phyloP scores from a whole-genome alignment of 768 basidiomycete genomes.

The Mycena epipterygia region DNA sequence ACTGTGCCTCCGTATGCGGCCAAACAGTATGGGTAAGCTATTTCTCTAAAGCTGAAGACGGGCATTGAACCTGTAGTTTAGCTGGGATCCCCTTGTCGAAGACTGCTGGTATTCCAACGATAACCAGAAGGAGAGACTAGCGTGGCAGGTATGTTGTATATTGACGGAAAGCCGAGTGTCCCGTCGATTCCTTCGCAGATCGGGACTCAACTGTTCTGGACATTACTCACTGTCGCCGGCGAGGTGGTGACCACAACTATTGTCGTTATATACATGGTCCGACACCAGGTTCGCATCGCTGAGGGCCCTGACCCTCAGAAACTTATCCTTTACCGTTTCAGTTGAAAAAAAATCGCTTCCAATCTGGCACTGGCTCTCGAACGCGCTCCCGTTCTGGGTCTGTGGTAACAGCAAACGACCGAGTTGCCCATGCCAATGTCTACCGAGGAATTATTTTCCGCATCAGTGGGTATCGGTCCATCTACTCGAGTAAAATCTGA shows the following conservation, averaged over 20 bases:
- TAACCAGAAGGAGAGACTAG: constrained; percentile 31
- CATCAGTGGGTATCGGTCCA: constrained; percentile 29
- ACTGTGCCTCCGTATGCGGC: constrained; percentile 40
- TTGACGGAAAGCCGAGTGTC: neutral
- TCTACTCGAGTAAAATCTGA: neutral
- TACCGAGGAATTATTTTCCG: constrained; percentile 35
- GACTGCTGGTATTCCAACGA: constrained; percentile 42
- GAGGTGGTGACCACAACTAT: constrained; percentile 22
- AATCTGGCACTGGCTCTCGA: neutral
- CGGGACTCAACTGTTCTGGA: constrained; percentile 37
- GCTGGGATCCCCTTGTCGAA: constrained; percentile 39
- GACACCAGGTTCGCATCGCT: constrained; percentile 37
- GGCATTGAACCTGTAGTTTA: too few relatives aligned
- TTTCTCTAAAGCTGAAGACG: too few relatives aligned
- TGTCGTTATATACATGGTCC: constrained; percentile 33
- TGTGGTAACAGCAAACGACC: neutral
- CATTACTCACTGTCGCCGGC: constrained; percentile 29
- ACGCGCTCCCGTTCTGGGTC: neutral
- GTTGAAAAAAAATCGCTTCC: neutral
- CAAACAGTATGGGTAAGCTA: constrained; percentile 40
- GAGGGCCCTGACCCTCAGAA: neutral
- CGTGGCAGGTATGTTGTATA: constrained; percentile 35
- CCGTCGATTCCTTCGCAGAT: constrained; percentile 21
- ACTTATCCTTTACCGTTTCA: neutral
- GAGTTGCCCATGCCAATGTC: constrained; percentile 14